These are phyloP conservation scores for Yamadazyma atmosphaerica DNA, from an alignment of 1,139 yeast species.

Conservation along the genomic window DNA sequence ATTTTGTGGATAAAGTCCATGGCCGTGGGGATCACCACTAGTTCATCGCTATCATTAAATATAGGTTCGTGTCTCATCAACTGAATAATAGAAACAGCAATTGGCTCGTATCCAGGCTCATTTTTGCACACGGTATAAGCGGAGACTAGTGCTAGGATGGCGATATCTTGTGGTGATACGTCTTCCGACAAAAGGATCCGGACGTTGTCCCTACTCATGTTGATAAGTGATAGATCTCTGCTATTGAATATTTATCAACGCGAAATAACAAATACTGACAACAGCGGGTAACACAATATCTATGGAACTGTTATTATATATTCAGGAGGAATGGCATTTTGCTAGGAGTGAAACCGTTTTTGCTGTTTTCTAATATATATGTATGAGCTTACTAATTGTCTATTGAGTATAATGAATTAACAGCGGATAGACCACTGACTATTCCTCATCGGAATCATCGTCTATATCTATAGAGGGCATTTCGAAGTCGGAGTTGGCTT, in stretches of 20 bases:
- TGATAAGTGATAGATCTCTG: neutral
- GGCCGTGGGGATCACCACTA: conserved; percentile 30
- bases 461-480: conserved; percentile 56
- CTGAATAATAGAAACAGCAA: conserved; percentile 17
- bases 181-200: conserved; percentile 27
- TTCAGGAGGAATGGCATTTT: too few relatives aligned
- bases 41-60: conserved; percentile 20
- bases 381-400: too few relatives aligned
- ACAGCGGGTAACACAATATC: too few relatives aligned
- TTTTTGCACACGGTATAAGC: neutral
- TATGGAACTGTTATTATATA: too few relatives aligned
- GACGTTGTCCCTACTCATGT: conserved; percentile 8
- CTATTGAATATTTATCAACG: too few relatives aligned
- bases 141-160: conserved; percentile 19
- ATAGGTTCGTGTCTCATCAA: conserved; percentile 29
- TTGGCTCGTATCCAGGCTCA: conserved; percentile 4
- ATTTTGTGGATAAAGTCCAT: conserved; percentile 24
- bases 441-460: conserved; percentile 29
- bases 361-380: too few relatives aligned
- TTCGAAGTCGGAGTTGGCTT: conserved; percentile 53
- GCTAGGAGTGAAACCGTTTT: too few relatives aligned
- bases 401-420: too few relatives aligned
- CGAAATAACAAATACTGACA: too few relatives aligned
- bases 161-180: conserved; percentile 36
- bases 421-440: too few relatives aligned